Base-by-base conservation (phyloP, 306 rosid species). In the Rosa lucieae region DNA sequence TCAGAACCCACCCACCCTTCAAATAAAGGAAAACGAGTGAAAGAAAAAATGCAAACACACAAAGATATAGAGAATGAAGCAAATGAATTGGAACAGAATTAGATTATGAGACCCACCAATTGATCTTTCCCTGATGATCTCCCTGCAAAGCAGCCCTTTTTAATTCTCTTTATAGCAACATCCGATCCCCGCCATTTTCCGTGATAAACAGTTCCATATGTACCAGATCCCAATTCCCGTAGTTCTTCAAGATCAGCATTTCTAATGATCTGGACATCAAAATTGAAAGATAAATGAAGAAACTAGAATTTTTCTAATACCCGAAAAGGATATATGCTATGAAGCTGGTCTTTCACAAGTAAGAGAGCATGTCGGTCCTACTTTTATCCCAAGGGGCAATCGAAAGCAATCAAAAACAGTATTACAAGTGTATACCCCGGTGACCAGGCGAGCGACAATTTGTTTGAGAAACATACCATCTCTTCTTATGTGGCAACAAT, bases 121-220 rank as follows among this genome's bases (percentile, higher is more conserved):
- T 78, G 79, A 20, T 78, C 85, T 78, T 77, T 78, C 70, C 55
- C 85, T 53, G 78, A 82, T 56, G 85, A 82, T 77, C 82, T 72
- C 62, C 79, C 79, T 44, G 71, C 67, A 73, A 82, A 82, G 67
- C 85, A 82, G 59, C 72, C 73, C 74, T 78, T 82, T 82, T 82
- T 82, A 15, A 77, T 82, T 73, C 76, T 74, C 75, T 82, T 77
- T 35, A 82, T 73, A 21, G 85, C 85, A 77, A 82, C 85, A 44
- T 73, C 82, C 15, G 85, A 18, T 72, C 85, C 85, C 70, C 82
- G 59, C 85, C 85, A 82, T 67, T 73, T 78, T 67, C 85, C 85
- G 14, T 82, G 82, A 73, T 66, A 82, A 9, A 82, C 85, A 72
- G 85, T 82, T 68, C 85, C 85, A 66, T 77, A 82, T 17, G 85